phyloP scores from a whole-genome alignment of 352 stramenopile species.

The Phytopythium helicoides region DNA sequence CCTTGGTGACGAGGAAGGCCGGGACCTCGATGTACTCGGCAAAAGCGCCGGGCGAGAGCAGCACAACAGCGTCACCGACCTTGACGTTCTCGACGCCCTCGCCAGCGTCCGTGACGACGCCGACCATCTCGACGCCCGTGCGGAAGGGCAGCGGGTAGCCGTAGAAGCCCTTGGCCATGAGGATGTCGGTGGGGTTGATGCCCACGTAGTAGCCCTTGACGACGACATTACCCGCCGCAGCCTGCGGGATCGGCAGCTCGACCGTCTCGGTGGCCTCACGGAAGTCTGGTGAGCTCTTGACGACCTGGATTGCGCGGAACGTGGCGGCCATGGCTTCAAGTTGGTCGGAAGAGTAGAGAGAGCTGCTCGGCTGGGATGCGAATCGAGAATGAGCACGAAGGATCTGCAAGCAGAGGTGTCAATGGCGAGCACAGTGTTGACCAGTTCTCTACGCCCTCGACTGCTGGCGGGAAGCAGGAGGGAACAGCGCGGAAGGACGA shows the following conservation, averaged over 20 bases:
- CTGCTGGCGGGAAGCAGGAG: no score
- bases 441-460: no score
- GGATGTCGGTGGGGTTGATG: conserved; percentile 38
- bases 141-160: conserved; percentile 16
- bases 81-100: background rate
- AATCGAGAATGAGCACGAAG: no score
- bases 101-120: background rate
- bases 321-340: no score
- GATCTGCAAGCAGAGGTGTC: no score
- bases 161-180: conserved; percentile 26
- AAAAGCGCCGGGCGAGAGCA: background rate
- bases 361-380: no score
- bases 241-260: conserved; percentile 9
- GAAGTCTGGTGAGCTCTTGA: conserved; percentile 16
- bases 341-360: no score
- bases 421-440: no score
- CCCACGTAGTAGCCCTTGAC: conserved; percentile 28
- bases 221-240: conserved; percentile 11
- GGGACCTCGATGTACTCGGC: background rate
- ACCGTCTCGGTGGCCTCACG: conserved; percentile 26
- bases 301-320: no score
- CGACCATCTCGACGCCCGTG: background rate
- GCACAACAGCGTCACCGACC: conserved; percentile 1
- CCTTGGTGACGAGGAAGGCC: conserved; percentile 14
- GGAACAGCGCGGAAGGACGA: no score